Conservation (phyloP, 164 flowering plant species). For the Stephania yunnanensis region DNA sequence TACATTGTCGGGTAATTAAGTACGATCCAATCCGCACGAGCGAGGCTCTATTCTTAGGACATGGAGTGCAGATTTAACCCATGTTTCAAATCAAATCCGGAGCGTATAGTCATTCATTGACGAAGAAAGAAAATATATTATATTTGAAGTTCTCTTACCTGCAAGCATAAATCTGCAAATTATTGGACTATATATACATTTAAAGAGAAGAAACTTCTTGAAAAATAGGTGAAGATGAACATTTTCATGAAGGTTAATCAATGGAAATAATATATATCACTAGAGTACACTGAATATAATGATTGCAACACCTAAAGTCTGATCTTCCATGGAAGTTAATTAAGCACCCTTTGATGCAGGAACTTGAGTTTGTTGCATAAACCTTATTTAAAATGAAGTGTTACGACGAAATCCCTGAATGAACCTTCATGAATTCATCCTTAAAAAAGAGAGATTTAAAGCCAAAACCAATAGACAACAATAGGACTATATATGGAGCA, state of each 20-base stretch:
- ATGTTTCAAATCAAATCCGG: neutral
- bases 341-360: neutral
- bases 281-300: neutral
- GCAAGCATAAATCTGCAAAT: too few relatives aligned
- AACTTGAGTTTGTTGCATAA: neutral
- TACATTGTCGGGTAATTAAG: neutral
- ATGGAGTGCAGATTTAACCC: too few relatives aligned
- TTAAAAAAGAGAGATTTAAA: conserved; percentile 1
- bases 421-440: neutral
- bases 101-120: neutral
- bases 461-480: neutral
- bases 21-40: neutral
- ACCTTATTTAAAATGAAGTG: neutral
- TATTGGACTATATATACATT: too few relatives aligned
- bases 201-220: too few relatives aligned
- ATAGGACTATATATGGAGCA: neutral
- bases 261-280: neutral
- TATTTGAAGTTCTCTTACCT: neutral
- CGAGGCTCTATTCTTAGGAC: too few relatives aligned
- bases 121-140: neutral
- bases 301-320: neutral
- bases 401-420: neutral
- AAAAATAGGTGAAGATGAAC: neutral
- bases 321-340: neutral
- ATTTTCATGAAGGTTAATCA: neutral